Base-by-base conservation (phyloP, 1,284 basidiomycete species). In the Trichosporon faecale region DNA sequence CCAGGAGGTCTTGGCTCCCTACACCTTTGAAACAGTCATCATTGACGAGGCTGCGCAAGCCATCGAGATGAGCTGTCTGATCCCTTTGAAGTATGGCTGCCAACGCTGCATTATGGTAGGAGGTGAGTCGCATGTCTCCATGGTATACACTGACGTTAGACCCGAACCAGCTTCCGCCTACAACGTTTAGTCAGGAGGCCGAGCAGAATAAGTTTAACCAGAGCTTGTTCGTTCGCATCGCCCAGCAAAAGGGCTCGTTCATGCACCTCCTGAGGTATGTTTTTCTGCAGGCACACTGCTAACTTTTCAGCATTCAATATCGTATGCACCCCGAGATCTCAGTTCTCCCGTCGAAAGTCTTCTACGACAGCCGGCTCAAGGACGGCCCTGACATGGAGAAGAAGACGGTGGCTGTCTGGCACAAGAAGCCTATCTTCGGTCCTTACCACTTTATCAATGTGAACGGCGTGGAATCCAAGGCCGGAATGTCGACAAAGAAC, bases 251-350 rank as follows among this genome's bases (percentile, higher is more conserved):
- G 35, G 90, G 90, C 2, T 88, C 91, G 12, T 89, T 91, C 29
- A 93, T 97, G 64, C 93, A 99, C 83, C 86, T 99, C 4, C 86
- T 99, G 55, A 96, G 92, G 94, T 92, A 76, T 73, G 86, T 72
- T 9, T 3, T 9, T 18, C 2, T 6, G 23, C 0, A 33, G 14
- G 2, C 12, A 1, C 40, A 14, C 40, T 14, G 31, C 46, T 73
- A 9, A 72, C 69, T 29, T 23, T 23, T 3, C 72, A 85, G 84
- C 72, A 99, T 99, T 64, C 97, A 99, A 84, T 99, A 99, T 81
- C 96, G 97, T 79, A 99, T 99, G 97, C 95, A 99, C 82, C 96
- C 97, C 0, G 90, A 92, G 70, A 99, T 99, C 80, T 96, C 94
- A 74, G 86, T 86, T 65, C 88, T 99, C 33, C 97, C 97, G 0